phyloP scores from a whole-genome alignment of 2,329 filamentous ascomycete species.

The Alternaria metachromatica region DNA sequence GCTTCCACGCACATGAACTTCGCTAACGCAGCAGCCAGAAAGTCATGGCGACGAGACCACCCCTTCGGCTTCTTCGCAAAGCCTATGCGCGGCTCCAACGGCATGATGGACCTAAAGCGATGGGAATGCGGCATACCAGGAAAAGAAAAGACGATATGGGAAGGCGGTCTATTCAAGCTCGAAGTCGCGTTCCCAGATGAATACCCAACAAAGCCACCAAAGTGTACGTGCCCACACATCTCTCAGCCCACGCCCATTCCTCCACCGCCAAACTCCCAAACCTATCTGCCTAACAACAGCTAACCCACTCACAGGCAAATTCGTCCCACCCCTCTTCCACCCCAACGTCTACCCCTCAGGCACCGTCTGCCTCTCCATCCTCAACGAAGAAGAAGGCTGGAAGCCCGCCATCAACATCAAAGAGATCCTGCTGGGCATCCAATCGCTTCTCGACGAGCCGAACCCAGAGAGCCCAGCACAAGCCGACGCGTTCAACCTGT shows the following conservation, averaged over 20 bases:
- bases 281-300: background rate
- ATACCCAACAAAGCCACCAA: slow-evolving; percentile 97
- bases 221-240: slow-evolving; percentile 71
- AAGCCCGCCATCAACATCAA: slow-evolving; percentile 98
- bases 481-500: slow-evolving; percentile 96
- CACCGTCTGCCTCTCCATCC: slow-evolving; percentile 93
- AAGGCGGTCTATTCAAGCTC: slow-evolving; percentile 95
- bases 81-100: slow-evolving; percentile 78
- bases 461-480: slow-evolving; percentile 97
- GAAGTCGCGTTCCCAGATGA: slow-evolving; percentile 94
- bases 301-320: slow-evolving; percentile 72
- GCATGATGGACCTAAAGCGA: slow-evolving; percentile 86
- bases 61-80: slow-evolving; percentile 97
- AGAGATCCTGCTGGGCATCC: slow-evolving; percentile 94
- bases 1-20: background rate
- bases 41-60: slow-evolving; percentile 96
- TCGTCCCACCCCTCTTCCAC: slow-evolving; percentile 93
- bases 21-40: slow-evolving; percentile 62
- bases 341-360: slow-evolving; percentile 98
- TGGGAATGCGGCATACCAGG: slow-evolving; percentile 98
- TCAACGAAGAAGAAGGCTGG: slow-evolving; percentile 99
- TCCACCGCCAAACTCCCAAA: background rate
- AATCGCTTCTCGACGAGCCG: slow-evolving; percentile 93
- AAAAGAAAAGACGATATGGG: slow-evolving; percentile 97
- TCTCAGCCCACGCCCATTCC: background rate